Evolutionary conservation across 768 basidiomycete species (phyloP).

Genomic region (Rossbeevera mucosa): DNA sequence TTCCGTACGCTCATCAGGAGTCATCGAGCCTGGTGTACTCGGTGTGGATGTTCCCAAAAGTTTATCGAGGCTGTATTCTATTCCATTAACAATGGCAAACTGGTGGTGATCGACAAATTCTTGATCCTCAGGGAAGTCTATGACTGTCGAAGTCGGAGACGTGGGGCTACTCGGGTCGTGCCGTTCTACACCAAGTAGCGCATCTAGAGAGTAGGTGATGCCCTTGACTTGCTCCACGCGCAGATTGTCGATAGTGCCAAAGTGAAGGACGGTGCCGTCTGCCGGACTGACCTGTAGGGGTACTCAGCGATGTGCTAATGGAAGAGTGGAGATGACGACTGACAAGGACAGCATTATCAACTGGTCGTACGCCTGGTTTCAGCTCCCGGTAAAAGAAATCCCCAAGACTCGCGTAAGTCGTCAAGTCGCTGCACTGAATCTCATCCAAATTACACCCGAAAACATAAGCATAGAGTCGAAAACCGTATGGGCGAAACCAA

Average conservation of each 20-base stretch:
- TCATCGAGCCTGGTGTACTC: slow-evolving; percentile 37
- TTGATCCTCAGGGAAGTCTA: slow-evolving; percentile 40
- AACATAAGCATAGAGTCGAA: slow-evolving; percentile 77
- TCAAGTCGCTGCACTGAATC: slow-evolving; percentile 74
- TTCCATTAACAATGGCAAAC: slow-evolving; percentile 96
- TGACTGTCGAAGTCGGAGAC: slow-evolving; percentile 37
- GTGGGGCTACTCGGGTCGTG: slow-evolving; percentile 38
- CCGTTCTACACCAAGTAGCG: slow-evolving; percentile 76
- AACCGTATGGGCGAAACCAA: slow-evolving; percentile 91
- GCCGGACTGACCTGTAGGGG: slow-evolving; percentile 80
- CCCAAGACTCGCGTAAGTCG: slow-evolving; percentile 79
- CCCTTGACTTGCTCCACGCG: slow-evolving; percentile 97
- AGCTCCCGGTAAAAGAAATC: slow-evolving; percentile 93
- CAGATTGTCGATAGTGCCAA: slow-evolving; percentile 74
- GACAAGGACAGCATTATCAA: slow-evolving; percentile 71
- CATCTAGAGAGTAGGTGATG: slow-evolving; percentile 93
- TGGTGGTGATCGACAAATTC: slow-evolving; percentile 78
- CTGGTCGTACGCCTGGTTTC: slow-evolving; percentile 75
- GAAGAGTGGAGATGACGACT: slow-evolving; percentile 15
- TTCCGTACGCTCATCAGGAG: slow-evolving; percentile 20
- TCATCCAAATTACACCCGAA: slow-evolving; percentile 96
- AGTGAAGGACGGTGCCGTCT: slow-evolving; percentile 89
- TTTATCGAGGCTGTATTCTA: slow-evolving; percentile 89
- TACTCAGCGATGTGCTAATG: neutral
- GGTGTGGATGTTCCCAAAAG: slow-evolving; percentile 61